These are phyloP conservation scores for Trichoderma gamsii DNA, from an alignment of 495 filamentous ascomycete species.

Conservation along the genomic window DNA sequence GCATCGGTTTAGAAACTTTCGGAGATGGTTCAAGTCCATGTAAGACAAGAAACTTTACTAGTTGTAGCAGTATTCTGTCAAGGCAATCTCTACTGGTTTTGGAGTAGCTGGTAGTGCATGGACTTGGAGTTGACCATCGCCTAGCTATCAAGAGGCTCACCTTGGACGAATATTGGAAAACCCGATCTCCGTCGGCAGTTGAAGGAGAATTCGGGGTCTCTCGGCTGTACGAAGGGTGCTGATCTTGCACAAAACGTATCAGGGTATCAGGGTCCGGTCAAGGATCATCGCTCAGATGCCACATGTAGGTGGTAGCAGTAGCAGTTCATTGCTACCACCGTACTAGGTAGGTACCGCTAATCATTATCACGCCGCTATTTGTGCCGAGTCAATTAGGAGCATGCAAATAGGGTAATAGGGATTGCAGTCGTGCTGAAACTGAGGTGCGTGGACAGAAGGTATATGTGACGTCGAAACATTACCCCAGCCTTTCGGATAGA, in stretches of 20 bases:
- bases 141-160: not conserved
- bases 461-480: conserved; percentile 12
- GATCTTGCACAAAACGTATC: not conserved
- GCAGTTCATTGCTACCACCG: no score
- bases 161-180: not conserved
- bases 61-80: no score
- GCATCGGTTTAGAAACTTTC: not conserved
- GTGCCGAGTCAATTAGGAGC: not conserved
- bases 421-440: not conserved
- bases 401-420: not conserved
- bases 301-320: no score
- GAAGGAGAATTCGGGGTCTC: conserved; percentile 4
- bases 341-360: no score
- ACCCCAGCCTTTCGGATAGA: not conserved
- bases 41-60: not conserved
- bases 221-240: not conserved
- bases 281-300: no score
- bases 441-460: not conserved
- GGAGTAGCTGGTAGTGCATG: no score
- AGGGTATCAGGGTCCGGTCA: not conserved
- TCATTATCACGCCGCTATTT: no score
- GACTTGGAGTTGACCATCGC: no score
- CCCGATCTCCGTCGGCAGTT: not conserved
- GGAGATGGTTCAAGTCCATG: not conserved
- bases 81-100: no score